phyloP scores from a whole-genome alignment of 176 grass and related monocot genomes.

The Oryza australiensis region DNA sequence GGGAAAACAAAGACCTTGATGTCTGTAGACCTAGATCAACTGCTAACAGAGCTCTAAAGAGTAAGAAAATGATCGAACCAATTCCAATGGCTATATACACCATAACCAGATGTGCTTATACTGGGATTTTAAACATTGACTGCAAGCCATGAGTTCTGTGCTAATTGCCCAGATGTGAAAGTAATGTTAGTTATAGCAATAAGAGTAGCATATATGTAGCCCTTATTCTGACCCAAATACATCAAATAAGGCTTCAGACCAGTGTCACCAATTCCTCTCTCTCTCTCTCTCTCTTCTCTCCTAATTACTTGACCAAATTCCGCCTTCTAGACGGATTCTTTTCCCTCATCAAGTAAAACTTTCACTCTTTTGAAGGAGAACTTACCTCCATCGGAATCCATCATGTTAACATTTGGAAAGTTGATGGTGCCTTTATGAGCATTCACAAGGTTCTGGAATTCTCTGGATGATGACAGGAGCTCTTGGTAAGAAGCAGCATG shows the following conservation, averaged over 20 bases:
- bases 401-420: constrained; percentile 39
- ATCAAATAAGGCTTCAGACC: neutral
- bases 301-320: constrained; percentile 74
- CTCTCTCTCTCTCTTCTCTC: constrained; percentile 85
- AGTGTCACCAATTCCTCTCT: constrained; percentile 61
- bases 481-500: constrained; percentile 57
- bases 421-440: constrained; percentile 67
- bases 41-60: constrained; percentile 31
- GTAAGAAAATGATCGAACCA: constrained; percentile 41
- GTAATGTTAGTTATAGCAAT: neutral
- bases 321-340: constrained; percentile 26
- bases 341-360: constrained; percentile 25
- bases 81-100: constrained; percentile 34
- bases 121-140: neutral
- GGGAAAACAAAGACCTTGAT: constrained; percentile 28
- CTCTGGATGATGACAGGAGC: constrained; percentile 59
- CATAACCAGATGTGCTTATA: neutral
- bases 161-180: constrained; percentile 54
- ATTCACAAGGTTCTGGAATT: constrained; percentile 81
- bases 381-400: constrained; percentile 34
- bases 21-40: constrained; percentile 22
- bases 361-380: constrained; percentile 35
- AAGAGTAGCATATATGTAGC: neutral
- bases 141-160: neutral
- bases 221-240: neutral